Evolutionary conservation across 352 stramenopile species (phyloP).

Genomic region (Phytophthora hibernalis): DNA sequence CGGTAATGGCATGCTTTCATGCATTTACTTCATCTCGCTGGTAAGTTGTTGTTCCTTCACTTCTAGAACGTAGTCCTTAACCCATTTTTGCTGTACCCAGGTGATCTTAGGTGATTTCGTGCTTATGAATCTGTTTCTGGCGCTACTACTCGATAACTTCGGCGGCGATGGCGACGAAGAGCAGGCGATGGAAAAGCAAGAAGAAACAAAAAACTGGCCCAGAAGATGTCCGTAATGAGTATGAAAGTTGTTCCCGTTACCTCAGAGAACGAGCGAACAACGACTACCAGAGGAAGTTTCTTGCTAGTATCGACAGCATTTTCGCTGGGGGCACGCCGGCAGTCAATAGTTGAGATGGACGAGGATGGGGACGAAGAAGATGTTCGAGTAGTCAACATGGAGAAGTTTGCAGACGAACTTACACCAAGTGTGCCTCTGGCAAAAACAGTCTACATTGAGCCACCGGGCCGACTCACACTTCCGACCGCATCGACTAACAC

Average conservation of each 20-base stretch:
- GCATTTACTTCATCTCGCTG: constrained; percentile 90
- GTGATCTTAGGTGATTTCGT: constrained; percentile 93
- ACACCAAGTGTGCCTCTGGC: constrained; percentile 34
- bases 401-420: constrained; percentile 38
- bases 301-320: constrained; percentile 18
- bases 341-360: constrained; percentile 38
- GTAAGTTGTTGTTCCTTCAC: constrained; percentile 30
- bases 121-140: constrained; percentile 95
- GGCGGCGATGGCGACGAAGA: constrained; percentile 75
- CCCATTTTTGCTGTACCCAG: constrained; percentile 20
- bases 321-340: constrained; percentile 15
- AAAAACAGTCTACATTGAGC: constrained; percentile 32
- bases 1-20: constrained; percentile 65
- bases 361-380: constrained; percentile 50
- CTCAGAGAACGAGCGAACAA: constrained; percentile 28
- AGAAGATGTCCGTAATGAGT: constrained; percentile 66
- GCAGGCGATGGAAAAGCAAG: constrained; percentile 52
- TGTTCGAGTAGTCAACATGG: constrained; percentile 36
- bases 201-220: constrained; percentile 59
- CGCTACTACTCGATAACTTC: constrained; percentile 93
- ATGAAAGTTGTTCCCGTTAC: constrained; percentile 58
- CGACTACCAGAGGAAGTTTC: constrained; percentile 25
- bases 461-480: constrained; percentile 10
- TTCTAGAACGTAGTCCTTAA: neutral
- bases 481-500: neutral